phyloP scores from a whole-genome alignment of 2,329 filamentous ascomycete species.

The Alternaria dauci region DNA sequence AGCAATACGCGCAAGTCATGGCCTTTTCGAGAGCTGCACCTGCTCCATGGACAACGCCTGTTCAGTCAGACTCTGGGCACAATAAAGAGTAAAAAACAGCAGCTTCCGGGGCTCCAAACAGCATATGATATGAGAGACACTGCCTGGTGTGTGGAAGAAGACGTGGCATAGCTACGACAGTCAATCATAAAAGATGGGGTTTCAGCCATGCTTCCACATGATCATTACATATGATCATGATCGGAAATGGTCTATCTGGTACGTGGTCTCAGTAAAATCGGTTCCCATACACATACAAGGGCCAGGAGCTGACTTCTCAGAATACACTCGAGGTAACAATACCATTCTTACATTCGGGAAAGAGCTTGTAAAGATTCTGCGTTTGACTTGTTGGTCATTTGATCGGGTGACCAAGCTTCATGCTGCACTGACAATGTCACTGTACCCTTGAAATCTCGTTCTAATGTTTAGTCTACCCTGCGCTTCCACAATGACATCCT shows the following conservation, averaged over 20 bases:
- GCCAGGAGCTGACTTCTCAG: background rate
- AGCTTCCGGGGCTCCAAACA: background rate
- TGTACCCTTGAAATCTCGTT: background rate
- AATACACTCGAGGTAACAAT: background rate
- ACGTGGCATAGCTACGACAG: background rate
- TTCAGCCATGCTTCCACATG: background rate
- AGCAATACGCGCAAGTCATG: conserved; percentile 5
- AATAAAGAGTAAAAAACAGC: background rate
- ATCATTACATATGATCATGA: background rate
- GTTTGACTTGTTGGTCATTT: background rate
- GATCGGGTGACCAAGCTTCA: background rate
- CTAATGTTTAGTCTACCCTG: background rate
- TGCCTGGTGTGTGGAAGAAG: background rate
- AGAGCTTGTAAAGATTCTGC: background rate
- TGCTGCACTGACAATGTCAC: background rate
- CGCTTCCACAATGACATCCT: background rate
- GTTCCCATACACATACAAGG: background rate
- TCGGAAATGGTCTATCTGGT: background rate
- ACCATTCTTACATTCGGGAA: background rate
- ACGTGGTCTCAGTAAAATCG: background rate
- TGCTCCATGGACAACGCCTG: background rate
- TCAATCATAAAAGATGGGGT: background rate
- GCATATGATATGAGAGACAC: background rate
- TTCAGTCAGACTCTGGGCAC: background rate
- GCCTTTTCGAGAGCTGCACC: background rate